Evolutionary conservation across 2,329 filamentous ascomycete genomes (phyloP).

Genomic region (Penicillium sp.): DNA sequence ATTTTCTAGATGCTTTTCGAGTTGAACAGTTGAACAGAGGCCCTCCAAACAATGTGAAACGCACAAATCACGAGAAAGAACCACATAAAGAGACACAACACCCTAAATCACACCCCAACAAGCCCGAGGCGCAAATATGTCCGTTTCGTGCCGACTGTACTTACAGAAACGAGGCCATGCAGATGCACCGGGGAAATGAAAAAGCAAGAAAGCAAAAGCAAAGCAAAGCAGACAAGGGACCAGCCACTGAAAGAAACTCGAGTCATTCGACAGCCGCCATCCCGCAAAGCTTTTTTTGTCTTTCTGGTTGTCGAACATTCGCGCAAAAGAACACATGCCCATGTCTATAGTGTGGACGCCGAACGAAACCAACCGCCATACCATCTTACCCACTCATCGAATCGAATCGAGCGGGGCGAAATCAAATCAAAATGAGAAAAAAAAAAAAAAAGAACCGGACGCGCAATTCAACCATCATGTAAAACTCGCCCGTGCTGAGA

Average conservation of each 20-base stretch:
- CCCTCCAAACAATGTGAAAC: conserved; percentile 11
- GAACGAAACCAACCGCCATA: conserved; percentile 42
- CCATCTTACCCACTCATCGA: conserved; percentile 39
- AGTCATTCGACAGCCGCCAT: conserved; percentile 26
- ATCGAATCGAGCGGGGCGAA: conserved; percentile 1
- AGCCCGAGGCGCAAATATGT: conserved; percentile 29
- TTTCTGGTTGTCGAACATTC: conserved; percentile 29
- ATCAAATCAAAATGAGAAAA: conserved; percentile 20
- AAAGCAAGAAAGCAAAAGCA: conserved; percentile 14
- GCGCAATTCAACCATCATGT: conserved; percentile 29
- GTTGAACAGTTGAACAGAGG: conserved; percentile 21
- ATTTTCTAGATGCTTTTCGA: conserved; percentile 33
- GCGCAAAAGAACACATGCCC: conserved; percentile 41
- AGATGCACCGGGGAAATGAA: conserved; percentile 22
- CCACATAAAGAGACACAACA: conserved; percentile 15
- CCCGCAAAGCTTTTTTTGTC: conserved; percentile 32
- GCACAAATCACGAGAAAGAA: background rate
- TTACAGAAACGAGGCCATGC: conserved; percentile 29
- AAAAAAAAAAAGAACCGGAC: conserved; percentile 34
- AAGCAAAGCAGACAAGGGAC: conserved; percentile 10
- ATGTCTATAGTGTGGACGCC: conserved; percentile 49
- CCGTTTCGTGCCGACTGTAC: conserved; percentile 29
- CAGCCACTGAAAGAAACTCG: background rate
- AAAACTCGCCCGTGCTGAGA: conserved; percentile 31
- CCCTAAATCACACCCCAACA: conserved; percentile 28